Percentiles rank a stretch among this genome's conserved stretches.
Conservation (phyloP, 148 eudicot species). For the Rheum nobile region DNA sequence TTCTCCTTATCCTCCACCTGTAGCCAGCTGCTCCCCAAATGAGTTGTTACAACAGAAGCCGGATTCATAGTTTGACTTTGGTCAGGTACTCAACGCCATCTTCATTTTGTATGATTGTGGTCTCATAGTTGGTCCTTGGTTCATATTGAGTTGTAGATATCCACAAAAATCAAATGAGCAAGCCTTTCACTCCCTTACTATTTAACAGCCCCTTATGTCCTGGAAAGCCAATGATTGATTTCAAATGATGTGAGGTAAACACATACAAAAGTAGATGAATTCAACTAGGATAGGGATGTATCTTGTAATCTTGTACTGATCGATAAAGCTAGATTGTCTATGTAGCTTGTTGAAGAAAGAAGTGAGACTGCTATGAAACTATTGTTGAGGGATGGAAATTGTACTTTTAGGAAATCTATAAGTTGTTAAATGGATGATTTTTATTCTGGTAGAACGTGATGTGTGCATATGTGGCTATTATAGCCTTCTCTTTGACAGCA, state of each 20-base stretch:
- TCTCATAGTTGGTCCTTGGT: background rate
- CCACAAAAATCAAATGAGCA: background rate
- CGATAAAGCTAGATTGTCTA: background rate
- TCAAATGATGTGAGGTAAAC: background rate
- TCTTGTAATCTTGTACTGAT: background rate
- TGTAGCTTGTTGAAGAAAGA: background rate
- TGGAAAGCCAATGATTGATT: background rate
- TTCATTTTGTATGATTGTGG: background rate
- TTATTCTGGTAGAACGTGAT: no score
- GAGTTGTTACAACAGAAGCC: background rate
- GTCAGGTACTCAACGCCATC: background rate
- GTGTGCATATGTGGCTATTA: no score
- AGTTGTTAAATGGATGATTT: background rate
- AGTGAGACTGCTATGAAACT: background rate
- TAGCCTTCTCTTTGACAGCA: no score
- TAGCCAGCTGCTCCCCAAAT: background rate
- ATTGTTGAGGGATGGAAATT: background rate
- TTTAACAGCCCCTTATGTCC: background rate
- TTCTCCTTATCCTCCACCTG: conserved; percentile 1
- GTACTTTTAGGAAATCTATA: background rate
- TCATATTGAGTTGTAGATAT: conserved; percentile 2
- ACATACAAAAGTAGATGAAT: background rate
- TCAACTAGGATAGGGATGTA: background rate
- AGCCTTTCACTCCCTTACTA: background rate
- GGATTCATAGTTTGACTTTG: background rate